phyloP scores from a whole-genome alignment of 805 yeast species.

The Saccharomycopsis fodiens region DNA sequence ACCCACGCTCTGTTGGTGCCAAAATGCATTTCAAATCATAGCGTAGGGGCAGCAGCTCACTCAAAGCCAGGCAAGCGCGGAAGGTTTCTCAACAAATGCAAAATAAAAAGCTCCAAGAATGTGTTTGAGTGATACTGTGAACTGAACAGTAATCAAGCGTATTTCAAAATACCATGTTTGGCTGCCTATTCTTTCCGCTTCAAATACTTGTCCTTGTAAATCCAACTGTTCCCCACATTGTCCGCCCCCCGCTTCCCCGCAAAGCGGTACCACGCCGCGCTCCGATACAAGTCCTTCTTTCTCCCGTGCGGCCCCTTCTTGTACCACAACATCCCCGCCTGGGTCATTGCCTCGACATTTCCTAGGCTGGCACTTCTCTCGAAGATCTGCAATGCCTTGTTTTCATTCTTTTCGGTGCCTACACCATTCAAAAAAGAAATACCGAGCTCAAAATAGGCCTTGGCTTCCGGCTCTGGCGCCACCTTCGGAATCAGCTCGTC shows the following conservation, averaged over 20 bases:
- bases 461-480: constrained; percentile 37
- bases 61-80: too few species aligned
- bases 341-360: constrained; percentile 57
- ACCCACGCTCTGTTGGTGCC: too few species aligned
- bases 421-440: constrained; percentile 47
- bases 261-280: constrained; percentile 64
- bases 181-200: constrained; percentile 15
- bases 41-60: too few species aligned
- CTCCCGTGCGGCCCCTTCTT: constrained; percentile 41
- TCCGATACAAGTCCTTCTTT: constrained; percentile 50
- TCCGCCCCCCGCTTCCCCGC: constrained; percentile 57
- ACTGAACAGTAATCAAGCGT: too few species aligned
- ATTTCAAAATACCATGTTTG: too few species aligned
- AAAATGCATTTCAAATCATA: too few species aligned
- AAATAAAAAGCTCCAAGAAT: too few species aligned
- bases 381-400: constrained; percentile 47
- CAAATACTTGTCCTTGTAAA: constrained; percentile 60
- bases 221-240: constrained; percentile 67
- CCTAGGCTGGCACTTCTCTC: constrained; percentile 65
- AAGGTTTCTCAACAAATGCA: too few species aligned
- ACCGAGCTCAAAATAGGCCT: constrained; percentile 57
- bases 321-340: constrained; percentile 63
- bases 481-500: constrained; percentile 28
- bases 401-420: constrained; percentile 48
- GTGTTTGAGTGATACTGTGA: too few species aligned